Base-by-base conservation (phyloP, 441 rosid species). In the Pelargonium myrrhifolium region DNA sequence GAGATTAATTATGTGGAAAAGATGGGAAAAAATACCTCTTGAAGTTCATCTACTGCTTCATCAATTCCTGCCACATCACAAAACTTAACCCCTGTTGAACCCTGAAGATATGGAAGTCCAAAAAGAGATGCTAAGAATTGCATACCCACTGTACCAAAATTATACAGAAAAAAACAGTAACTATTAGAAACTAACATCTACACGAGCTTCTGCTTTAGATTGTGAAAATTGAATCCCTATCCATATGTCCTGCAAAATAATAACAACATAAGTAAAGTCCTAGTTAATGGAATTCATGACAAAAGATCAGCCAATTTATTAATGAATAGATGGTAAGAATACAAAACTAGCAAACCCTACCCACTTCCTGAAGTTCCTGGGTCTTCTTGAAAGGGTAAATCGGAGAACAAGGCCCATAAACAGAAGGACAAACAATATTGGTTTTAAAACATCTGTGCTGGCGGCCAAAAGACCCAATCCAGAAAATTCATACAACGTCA, bases 131-230 rank as follows among this genome's bases (percentile, higher is more conserved):
- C 67, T 40, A 71, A 82, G 75, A 72, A 70, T 62, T 43, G 69
- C 71, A 53, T 5, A 67, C 35, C 65, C 58, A 69, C 65, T 65
- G 55, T 68, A 59, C 2, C 9, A 68, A 62, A 42, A 69, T 6
- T 28, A 28, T 49, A 66, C 56, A 70, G 60, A 43, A 20, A n/a
- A 67, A 42, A 37, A 26, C 40, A 67, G 61, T 47, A 39, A 74
- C 53, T 35, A 73, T 28, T 26, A 67, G 31, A 78, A 71, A 79
- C 96, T 83, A 62, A 90, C 97, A 72, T 93, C 98, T 81, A 93
- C 97, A 74, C 97, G 97, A 71, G 98, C 98, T 87, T 93, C 97
- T 49, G 97, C 94, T 86, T 93, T 93, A 74, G 98, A 93, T 68
- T 87, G 89, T 72, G 98, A 88, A 84, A 93, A 93, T 62, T 90